Base-by-base conservation (phyloP, 2,329 filamentous ascomycete genomes). In the Celoporthe dispersa region DNA sequence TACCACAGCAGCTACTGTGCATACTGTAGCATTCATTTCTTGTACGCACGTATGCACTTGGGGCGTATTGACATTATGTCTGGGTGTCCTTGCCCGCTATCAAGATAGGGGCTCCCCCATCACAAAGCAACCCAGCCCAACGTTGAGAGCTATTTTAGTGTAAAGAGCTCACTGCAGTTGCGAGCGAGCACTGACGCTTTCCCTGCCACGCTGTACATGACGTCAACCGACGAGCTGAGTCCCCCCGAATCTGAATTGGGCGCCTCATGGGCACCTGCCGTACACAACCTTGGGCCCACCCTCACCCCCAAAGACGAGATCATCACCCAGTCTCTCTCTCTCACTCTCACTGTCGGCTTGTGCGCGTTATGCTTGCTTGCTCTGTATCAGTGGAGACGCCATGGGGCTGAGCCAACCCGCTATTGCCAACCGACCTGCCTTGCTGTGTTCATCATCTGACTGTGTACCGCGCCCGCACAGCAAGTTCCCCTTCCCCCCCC, bases 401-500 rank as follows among this genome's bases (percentile, higher is more conserved):
- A 9, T 33, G 63, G 63, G 63, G 63, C 61, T 64, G 39, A 64
- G 63, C 44, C 55, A 25, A 28, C 44, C 44, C 44, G 33, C 59
- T 31, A 9, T 48, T n/a, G 60, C 60, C 60, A 35, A 51, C 63
- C 44, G 37, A 35, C 63, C 31, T 44, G 63, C 63, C 63, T 37
- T 64, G 63, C 44, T 53, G 28, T 33, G 11, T 37, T 37, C 63
- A 44, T 55, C 63, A 64, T 64, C 44, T 55, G 63, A 64, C 63
- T 39, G 63, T 53, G 25, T n/a, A n/a, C 44, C 16, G 16, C 62
- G 63, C 63, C 63, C 53, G 41, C 41, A 64, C 63, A 64, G 63
- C 63, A 37, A 37, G 31, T 14, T 63, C 28, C 61, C 16, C 61
- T 12, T 31, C 37, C 7, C 7, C 14, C n/a, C 39, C 19, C 44